Evolutionary conservation across 2,329 filamentous ascomycete species (phyloP).

Genomic region (Helicocarpus griseus): DNA sequence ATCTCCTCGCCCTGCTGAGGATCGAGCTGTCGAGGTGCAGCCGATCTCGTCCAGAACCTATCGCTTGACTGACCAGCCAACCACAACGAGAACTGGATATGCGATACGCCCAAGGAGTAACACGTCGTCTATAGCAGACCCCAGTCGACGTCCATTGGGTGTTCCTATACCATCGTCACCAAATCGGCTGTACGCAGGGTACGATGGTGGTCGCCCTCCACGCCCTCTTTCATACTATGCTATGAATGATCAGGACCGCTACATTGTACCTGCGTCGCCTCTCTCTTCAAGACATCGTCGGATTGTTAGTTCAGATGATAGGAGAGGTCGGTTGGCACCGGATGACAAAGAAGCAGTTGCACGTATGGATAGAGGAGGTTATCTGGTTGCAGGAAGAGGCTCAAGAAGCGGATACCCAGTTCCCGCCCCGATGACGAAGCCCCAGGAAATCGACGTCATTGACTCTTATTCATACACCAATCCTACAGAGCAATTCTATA

Average conservation of each 20-base stretch:
- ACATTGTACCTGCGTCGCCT: constrained; percentile 23
- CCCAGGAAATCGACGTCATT: constrained; percentile 30
- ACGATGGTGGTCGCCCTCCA: constrained; percentile 13
- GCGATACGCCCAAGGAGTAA: constrained; percentile 29
- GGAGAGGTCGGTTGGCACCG: constrained; percentile 4
- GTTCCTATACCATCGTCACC: constrained; percentile 20
- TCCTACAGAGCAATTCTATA: constrained; percentile 37
- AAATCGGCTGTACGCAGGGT: constrained; percentile 12
- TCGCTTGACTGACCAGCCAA: constrained; percentile 21
- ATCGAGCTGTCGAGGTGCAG: constrained; percentile 24
- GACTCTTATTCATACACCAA: constrained; percentile 40
- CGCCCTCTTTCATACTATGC: constrained; percentile 14
- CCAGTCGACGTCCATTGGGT: constrained; percentile 18
- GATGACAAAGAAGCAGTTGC: neutral
- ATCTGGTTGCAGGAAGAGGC: constrained; percentile 18
- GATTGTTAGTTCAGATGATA: constrained; percentile 16
- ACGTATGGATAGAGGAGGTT: constrained; percentile 15
- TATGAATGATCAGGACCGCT: constrained; percentile 23
- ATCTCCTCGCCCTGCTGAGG: constrained; percentile 15
- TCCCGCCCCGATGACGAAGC: constrained; percentile 10
- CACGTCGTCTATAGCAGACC: constrained; percentile 22
- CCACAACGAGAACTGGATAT: constrained; percentile 29
- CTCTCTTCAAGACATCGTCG: constrained; percentile 23
- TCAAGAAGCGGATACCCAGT: constrained; percentile 9
- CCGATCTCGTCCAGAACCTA: constrained; percentile 25